A percentile compares a stretch with the other conserved stretches of the same genome.
phyloP scores from a whole-genome alignment of 2,329 filamentous ascomycete species.

The Talaromyces sp. region DNA sequence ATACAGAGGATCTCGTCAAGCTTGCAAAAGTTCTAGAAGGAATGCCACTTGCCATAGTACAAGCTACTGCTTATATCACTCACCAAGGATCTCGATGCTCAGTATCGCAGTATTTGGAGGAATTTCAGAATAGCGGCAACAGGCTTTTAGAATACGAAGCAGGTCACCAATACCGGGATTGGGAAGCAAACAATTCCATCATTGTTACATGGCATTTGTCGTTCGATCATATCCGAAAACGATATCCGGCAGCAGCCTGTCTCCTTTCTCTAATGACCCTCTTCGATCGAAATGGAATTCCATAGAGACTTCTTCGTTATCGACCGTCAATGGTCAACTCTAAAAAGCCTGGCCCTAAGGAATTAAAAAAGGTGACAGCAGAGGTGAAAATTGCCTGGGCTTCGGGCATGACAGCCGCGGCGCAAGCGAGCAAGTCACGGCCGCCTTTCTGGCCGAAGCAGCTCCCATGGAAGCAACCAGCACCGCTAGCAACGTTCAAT shows the following conservation, averaged over 20 bases:
- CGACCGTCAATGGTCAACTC: too few relatives aligned
- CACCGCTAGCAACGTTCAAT: too few relatives aligned
- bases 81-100: background rate
- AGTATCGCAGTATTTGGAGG: background rate
- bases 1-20: background rate
- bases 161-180: background rate
- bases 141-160: background rate
- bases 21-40: background rate
- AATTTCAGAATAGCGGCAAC: background rate
- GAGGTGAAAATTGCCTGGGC: too few relatives aligned
- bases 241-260: slow-evolving; percentile 26
- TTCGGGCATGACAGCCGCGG: too few relatives aligned
- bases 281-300: slow-evolving; percentile 32
- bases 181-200: slow-evolving; percentile 14
- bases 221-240: slow-evolving; percentile 33
- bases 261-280: slow-evolving; percentile 33
- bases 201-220: slow-evolving; percentile 38
- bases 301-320: too few relatives aligned
- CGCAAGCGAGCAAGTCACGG: too few relatives aligned
- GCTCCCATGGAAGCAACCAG: too few relatives aligned
- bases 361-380: too few relatives aligned
- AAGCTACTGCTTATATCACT: background rate
- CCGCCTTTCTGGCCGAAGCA: too few relatives aligned
- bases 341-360: too few relatives aligned
- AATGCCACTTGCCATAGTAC: background rate